These are phyloP conservation scores for Logfia minima DNA, from an alignment of 129 eudicot genomes.

Conservation along the genomic window DNA sequence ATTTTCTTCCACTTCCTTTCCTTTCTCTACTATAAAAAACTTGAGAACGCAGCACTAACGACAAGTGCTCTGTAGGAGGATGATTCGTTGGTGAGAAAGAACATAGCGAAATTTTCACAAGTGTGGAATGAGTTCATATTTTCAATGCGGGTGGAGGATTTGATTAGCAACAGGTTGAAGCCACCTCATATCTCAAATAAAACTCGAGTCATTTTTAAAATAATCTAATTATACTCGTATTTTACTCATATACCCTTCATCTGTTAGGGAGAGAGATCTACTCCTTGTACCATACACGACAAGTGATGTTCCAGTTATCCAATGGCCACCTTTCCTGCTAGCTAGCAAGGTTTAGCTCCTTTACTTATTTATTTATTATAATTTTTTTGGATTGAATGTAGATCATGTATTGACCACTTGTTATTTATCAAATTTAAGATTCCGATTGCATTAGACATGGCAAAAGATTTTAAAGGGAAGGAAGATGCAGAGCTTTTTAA, in stretches of 20 bases:
- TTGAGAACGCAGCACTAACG: background rate
- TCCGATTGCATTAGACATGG: constrained; percentile 99
- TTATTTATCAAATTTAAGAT: constrained; percentile 48
- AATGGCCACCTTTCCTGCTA: constrained; percentile 99
- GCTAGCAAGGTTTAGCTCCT: constrained; percentile 83
- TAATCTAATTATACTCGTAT: background rate
- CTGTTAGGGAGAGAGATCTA: constrained; percentile 80
- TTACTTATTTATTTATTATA: background rate
- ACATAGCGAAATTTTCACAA: constrained; percentile 91
- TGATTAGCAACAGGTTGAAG: constrained; percentile 78
- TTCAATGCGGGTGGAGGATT: constrained; percentile 90
- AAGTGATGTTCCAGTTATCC: constrained; percentile 73
- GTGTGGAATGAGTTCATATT: constrained; percentile 97
- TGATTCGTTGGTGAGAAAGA: constrained; percentile 55
- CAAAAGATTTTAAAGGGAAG: constrained; percentile 80
- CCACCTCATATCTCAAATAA: constrained; percentile 15
- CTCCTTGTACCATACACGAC: constrained; percentile 93
- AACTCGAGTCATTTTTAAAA: background rate
- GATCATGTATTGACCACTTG: constrained; percentile 23
- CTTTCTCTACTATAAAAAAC: background rate
- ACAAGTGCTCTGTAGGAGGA: constrained; percentile 45
- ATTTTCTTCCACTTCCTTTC: constrained; percentile 13
- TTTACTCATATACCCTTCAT: constrained; percentile 1
- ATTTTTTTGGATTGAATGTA: constrained; percentile 2
- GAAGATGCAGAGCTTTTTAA: constrained; percentile 79